phyloP scores from a whole-genome alignment of 163 green algal species.

The Chlorella variabilis region DNA sequence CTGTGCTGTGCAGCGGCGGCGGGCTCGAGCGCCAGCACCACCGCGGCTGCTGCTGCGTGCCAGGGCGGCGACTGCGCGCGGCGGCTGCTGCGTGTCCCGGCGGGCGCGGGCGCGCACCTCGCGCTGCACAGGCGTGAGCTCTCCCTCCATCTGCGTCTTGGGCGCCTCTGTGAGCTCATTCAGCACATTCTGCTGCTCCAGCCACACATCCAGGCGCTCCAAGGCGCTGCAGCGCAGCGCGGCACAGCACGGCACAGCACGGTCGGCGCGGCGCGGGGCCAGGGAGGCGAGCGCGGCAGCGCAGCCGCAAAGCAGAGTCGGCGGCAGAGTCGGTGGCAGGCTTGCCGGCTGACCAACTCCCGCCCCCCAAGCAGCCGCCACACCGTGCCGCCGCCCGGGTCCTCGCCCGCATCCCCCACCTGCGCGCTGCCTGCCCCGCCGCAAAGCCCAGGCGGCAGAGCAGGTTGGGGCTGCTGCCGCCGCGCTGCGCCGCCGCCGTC shows the following conservation, averaged over 20 bases:
- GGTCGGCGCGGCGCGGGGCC: too few species aligned
- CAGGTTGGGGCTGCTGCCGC: slow-evolving; percentile 45
- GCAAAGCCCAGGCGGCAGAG: slow-evolving; percentile 27
- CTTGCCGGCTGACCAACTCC: too few species aligned
- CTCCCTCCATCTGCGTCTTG: slow-evolving; percentile 31
- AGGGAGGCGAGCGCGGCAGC: too few species aligned
- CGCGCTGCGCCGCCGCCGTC: slow-evolving; percentile 13
- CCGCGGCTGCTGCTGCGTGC: too few species aligned
- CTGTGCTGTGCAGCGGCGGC: not conserved
- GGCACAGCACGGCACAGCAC: too few species aligned
- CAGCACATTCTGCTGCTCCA: slow-evolving; percentile 64
- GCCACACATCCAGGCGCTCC: slow-evolving; percentile 45
- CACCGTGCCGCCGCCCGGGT: too few species aligned
- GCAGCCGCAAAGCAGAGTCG: not conserved
- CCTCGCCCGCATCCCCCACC: too few species aligned
- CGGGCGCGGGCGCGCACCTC: not conserved
- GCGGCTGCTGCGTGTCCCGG: too few species aligned
- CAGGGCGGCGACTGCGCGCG: too few species aligned
- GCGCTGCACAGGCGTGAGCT: slow-evolving; percentile 42
- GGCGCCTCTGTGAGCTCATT: slow-evolving; percentile 45
- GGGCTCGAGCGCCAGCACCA: slow-evolving; percentile 4
- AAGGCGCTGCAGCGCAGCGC: slow-evolving; percentile 46
- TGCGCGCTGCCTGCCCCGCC: slow-evolving; percentile 27
- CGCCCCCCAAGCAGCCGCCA: too few species aligned
- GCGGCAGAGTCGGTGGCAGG: not conserved